These are phyloP conservation scores for Pythium folliculosum DNA, from an alignment of 352 stramenopile species.

Conservation along the genomic window DNA sequence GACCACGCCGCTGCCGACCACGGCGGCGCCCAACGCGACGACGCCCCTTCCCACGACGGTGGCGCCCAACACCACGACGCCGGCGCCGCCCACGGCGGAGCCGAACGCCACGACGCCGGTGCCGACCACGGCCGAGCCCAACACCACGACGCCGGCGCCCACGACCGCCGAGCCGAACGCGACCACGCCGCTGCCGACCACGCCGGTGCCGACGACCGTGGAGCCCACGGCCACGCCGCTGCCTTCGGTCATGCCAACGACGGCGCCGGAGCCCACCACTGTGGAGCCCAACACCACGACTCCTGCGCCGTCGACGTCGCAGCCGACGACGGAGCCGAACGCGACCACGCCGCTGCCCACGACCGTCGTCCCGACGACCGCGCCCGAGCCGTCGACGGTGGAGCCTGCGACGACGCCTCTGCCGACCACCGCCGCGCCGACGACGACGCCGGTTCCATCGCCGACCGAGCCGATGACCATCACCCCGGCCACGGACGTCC, in stretches of 20 bases:
- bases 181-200: not conserved
- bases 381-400: not conserved
- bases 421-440: not conserved
- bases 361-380: slow-evolving; percentile 2
- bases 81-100: not conserved
- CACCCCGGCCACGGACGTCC: not conserved
- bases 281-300: not conserved
- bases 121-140: not conserved
- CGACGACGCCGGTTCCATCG: not conserved
- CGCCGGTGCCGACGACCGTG: not conserved
- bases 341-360: not conserved
- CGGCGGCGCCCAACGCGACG: not conserved
- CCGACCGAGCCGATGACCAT: not conserved
- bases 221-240: not conserved
- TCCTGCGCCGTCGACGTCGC: not conserved
- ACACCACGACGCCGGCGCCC: not conserved
- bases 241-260: not conserved
- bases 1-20: not conserved
- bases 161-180: not conserved
- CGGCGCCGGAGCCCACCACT: not conserved
- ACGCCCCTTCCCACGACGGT: not conserved
- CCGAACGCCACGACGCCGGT: not conserved
- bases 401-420: not conserved
- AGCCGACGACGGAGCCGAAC: not conserved
- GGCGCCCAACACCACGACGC: not conserved